Conservation (phyloP, 768 basidiomycete genomes). For the Neoboletus magnificus region DNA sequence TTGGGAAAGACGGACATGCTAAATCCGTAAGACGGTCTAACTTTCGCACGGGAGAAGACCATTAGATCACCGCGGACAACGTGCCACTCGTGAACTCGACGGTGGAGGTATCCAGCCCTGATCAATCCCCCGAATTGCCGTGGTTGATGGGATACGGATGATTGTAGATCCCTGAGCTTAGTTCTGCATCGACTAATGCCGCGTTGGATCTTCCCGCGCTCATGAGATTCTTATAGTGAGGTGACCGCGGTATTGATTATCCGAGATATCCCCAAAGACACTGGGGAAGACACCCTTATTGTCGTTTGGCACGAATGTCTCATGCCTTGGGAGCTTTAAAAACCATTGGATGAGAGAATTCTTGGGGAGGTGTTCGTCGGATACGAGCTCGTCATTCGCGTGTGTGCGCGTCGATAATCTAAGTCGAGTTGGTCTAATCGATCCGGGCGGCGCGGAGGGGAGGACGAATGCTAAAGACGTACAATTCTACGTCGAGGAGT, state of each 20-base stretch:
- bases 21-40: no score
- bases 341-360: conserved; percentile 33
- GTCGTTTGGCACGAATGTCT: conserved; percentile 82
- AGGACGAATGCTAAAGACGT: conserved; percentile 44
- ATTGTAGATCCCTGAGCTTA: conserved; percentile 76
- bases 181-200: conserved; percentile 77
- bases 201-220: conserved; percentile 73
- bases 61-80: no score
- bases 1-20: no score
- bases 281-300: conserved; percentile 71
- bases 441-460: conserved; percentile 34
- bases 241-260: conserved; percentile 86
- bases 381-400: conserved; percentile 35
- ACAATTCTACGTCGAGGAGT: conserved; percentile 35
- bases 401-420: conserved; percentile 45
- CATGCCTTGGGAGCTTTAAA: conserved; percentile 70
- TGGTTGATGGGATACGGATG: conserved; percentile 98
- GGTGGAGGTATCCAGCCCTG: conserved; percentile 78
- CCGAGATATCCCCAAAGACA: conserved; percentile 57
- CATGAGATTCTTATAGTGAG: conserved; percentile 89
- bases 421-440: conserved; percentile 29
- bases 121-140: conserved; percentile 67
- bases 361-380: conserved; percentile 43
- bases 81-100: conserved; percentile 58
- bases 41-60: no score